phyloP scores from a whole-genome alignment of 352 stramenopile genomes.

The Globisporangium emineosum region DNA sequence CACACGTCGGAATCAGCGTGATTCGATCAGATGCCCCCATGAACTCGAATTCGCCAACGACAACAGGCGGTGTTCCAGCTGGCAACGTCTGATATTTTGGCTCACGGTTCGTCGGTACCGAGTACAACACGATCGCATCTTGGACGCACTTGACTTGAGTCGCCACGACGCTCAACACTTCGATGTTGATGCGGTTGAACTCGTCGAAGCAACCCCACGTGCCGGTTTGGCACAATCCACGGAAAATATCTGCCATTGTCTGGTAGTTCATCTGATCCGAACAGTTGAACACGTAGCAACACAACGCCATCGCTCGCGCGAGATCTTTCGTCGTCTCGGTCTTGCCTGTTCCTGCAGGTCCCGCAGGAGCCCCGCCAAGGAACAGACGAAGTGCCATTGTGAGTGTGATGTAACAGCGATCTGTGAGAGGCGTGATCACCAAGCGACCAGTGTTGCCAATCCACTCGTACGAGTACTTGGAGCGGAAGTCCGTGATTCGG shows the following conservation, averaged over 20 bases:
- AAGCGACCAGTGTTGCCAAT: slow-evolving; percentile 89
- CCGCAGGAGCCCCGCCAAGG: slow-evolving; percentile 92
- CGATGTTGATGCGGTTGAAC: slow-evolving; percentile 89
- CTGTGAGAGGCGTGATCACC: slow-evolving; percentile 95
- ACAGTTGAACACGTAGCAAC: slow-evolving; percentile 90
- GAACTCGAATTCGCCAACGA: slow-evolving; percentile 86
- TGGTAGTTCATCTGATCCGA: slow-evolving; percentile 90
- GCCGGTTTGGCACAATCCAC: slow-evolving; percentile 76
- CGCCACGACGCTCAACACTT: slow-evolving; percentile 83
- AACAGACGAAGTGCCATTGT: slow-evolving; percentile 96
- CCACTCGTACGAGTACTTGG: slow-evolving; percentile 92
- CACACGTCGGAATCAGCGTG: slow-evolving; percentile 83
- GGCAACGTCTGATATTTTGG: slow-evolving; percentile 92
- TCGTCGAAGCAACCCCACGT: slow-evolving; percentile 89
- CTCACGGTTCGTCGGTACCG: slow-evolving; percentile 93
- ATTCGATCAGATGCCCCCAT: slow-evolving; percentile 85
- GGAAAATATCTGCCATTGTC: slow-evolving; percentile 88
- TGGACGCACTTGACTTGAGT: slow-evolving; percentile 87
- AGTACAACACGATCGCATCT: slow-evolving; percentile 82
- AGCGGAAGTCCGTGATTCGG: slow-evolving; percentile 95
- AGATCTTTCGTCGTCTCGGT: slow-evolving; percentile 88
- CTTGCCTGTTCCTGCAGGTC: slow-evolving; percentile 91
- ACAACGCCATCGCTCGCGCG: slow-evolving; percentile 79
- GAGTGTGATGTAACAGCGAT: slow-evolving; percentile 97
- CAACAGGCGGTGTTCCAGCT: slow-evolving; percentile 90